Conservation (phyloP, 257 asterid genomes). For the Solanum paucissectum region DNA sequence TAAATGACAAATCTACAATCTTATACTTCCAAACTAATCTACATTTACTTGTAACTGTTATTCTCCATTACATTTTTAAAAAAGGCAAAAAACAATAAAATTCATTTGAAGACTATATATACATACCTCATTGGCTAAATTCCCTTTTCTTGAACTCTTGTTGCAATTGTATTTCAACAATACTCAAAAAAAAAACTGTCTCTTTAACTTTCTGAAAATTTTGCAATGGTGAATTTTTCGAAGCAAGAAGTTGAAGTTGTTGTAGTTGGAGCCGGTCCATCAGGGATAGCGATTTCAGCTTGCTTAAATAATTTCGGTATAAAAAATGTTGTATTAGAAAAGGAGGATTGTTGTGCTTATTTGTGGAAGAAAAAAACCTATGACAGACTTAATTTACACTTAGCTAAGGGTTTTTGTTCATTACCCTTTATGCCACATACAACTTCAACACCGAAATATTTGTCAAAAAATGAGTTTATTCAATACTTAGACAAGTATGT, state of each 20-base stretch:
- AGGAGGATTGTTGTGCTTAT: slow-evolving; percentile 44
- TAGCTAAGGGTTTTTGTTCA: slow-evolving; percentile 40
- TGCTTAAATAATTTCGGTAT: slow-evolving; percentile 29
- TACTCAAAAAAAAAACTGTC: background rate
- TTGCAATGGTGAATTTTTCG: background rate
- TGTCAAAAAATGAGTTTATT: slow-evolving; percentile 26
- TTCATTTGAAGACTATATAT: background rate
- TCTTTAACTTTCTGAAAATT: background rate
- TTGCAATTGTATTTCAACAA: background rate
- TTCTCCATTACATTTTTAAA: background rate
- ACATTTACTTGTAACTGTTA: background rate
- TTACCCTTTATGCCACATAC: slow-evolving; percentile 45
- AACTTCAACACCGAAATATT: slow-evolving; percentile 16
- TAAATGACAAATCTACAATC: background rate
- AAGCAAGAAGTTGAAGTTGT: slow-evolving; percentile 17
- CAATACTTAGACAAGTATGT: slow-evolving; percentile 33
- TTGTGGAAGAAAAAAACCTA: slow-evolving; percentile 47
- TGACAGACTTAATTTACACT: slow-evolving; percentile 42
- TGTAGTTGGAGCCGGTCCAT: slow-evolving; percentile 54
- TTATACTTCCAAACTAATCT: background rate
- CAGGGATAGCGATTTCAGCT: slow-evolving; percentile 49
- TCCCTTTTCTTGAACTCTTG: background rate
- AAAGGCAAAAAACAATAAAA: background rate
- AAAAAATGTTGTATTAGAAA: slow-evolving; percentile 42
- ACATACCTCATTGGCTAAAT: background rate